Base-by-base conservation (phyloP, 129 eudicot species). In the sunflower (Helianthus annuus) region DNA sequence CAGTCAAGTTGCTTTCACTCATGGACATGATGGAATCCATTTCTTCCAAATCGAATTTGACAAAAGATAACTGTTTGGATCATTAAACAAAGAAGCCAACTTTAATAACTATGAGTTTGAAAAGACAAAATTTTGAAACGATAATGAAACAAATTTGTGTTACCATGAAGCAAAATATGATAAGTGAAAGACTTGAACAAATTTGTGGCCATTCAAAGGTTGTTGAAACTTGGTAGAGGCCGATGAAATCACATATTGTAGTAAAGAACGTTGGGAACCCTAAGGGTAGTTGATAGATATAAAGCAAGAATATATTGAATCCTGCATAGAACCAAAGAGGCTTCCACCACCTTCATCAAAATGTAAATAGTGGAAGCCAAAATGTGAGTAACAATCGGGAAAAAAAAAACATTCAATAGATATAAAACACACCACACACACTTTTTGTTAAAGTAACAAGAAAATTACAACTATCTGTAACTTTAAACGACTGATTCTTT, bases 281-380 rank as follows among this genome's bases (percentile, higher is more conserved):
- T 38, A 84, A 14, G 14, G 83, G 88, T 29, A 84, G 83, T 72
- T 84, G 88, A 80, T 80, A 74, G 15, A 74, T 39, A n/a, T 85
- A 85, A 10, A 85, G 72, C 81, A 82, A 75, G 63, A 82, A 64
- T 34, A 85, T 76, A 70, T 53, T 79, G 44, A 79, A 79, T 73
- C 89, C 86, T 32, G 84, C 82, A 79, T 85, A 85, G 40, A 81
- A 16, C 84, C 79, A 85, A 82, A 85, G 89, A 79, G 64, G 76
- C 76, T 80, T 82, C 89, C 86, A 82, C 89, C 89, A 85, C 84
- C 89, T 85, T 78, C 80, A 79, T 68, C 9, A 46, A 70, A 72
- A 81, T 24, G 17, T 66, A 74, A 54, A 73, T 38, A 77, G 70
- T 66, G 65, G 45, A 75, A 60, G 64, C 76, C 79, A 79, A 76